Percentiles rank a stretch among this genome's conserved stretches.
Conservation (phyloP, 1,284 basidiomycete species). For the Sphaerobolus stellatus region DNA sequence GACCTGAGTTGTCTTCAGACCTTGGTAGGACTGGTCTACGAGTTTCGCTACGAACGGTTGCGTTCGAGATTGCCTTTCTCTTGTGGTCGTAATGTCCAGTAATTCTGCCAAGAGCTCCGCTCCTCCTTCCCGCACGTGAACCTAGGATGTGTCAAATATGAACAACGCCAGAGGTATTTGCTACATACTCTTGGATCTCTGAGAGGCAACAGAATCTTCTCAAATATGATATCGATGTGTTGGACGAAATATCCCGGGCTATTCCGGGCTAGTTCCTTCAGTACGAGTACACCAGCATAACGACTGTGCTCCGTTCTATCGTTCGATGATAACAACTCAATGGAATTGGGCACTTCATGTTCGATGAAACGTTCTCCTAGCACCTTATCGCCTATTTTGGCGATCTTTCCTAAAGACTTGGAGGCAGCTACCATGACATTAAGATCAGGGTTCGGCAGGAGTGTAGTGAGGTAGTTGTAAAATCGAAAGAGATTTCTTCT, state of each 20-base stretch:
- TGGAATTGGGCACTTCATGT: constrained; percentile 78
- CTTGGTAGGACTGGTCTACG: constrained; percentile 85
- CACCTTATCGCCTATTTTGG: constrained; percentile 74
- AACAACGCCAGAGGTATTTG: not conserved
- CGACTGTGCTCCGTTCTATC: constrained; percentile 74
- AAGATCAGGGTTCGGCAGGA: constrained; percentile 80
- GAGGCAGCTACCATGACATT: constrained; percentile 88
- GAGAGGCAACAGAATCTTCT: constrained; percentile 87
- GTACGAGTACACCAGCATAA: constrained; percentile 83
- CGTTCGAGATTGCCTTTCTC: constrained; percentile 67
- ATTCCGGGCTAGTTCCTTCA: constrained; percentile 88
- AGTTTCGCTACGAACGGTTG: constrained; percentile 71
- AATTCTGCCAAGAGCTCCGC: constrained; percentile 89
- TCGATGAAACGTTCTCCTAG: constrained; percentile 89
- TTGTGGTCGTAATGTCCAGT: constrained; percentile 76
- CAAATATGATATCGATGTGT: constrained; percentile 83
- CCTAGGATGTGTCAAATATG: too few relatives aligned
- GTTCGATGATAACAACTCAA: constrained; percentile 68
- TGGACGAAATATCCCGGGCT: constrained; percentile 85
- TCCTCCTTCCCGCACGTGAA: constrained; percentile 83
- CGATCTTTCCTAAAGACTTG: constrained; percentile 81
- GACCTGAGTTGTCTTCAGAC: constrained; percentile 68
- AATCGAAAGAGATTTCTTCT: constrained; percentile 80
- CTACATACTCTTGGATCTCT: constrained; percentile 72
- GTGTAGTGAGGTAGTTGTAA: constrained; percentile 88